Evolutionary conservation across 2,329 filamentous ascomycete genomes (phyloP).

Genomic region (Cordyceps militaris): DNA sequence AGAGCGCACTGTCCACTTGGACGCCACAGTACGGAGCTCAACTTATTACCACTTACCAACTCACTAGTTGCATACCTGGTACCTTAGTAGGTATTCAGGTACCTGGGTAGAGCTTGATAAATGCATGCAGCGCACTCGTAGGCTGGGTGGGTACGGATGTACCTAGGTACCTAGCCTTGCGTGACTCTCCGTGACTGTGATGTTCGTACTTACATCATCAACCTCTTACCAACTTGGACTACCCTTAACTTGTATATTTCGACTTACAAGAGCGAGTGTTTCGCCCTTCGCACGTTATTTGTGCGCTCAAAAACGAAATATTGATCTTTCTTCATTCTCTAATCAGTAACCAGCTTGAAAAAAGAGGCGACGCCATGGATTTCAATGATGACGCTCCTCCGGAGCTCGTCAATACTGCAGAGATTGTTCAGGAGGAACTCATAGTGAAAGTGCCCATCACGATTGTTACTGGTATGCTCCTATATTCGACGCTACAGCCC

Average conservation of each 20-base stretch:
- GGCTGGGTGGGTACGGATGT: neutral
- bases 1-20: conserved; percentile 3
- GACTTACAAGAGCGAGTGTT: neutral
- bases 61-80: conserved; percentile 17
- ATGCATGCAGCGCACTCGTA: conserved; percentile 15
- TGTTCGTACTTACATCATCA: neutral
- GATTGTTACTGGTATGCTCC: conserved; percentile 63
- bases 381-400: conserved; percentile 62
- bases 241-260: conserved; percentile 3
- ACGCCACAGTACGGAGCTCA: conserved; percentile 8
- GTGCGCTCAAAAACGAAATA: neutral
- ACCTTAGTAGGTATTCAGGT: too few relatives aligned
- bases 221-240: neutral
- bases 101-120: conserved; percentile 16
- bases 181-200: neutral
- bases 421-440: conserved; percentile 33
- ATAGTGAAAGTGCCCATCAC: conserved; percentile 71
- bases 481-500: neutral
- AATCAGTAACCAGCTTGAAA: neutral
- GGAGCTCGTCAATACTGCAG: conserved; percentile 48
- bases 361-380: conserved; percentile 43
- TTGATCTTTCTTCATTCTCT: neutral
- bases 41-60: neutral
- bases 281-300: neutral
- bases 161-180: conserved; percentile 7